phyloP scores from a whole-genome alignment of 805 yeast genomes.

The Zygotorulaspora chibaensis region DNA sequence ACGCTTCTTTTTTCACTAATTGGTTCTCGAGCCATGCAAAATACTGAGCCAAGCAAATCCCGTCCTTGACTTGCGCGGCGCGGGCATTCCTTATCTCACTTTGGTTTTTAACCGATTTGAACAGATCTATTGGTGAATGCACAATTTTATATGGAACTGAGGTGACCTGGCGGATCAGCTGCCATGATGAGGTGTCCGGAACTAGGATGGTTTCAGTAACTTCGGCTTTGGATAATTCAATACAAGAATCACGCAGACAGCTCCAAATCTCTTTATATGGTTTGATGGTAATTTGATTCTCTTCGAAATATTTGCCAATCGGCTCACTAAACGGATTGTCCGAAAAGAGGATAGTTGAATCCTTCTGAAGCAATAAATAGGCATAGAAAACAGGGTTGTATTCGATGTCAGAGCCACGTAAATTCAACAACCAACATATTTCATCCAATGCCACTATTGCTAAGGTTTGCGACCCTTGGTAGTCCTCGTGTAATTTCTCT shows the following conservation, averaged over 20 bases:
- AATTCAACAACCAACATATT: conserved; percentile 83
- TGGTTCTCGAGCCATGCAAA: conserved; percentile 79
- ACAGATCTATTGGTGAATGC: conserved; percentile 56
- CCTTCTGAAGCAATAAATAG: conserved; percentile 44
- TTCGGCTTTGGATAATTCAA: conserved; percentile 17
- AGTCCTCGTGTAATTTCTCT: conserved; percentile 32
- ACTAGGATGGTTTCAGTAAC: conserved; percentile 41
- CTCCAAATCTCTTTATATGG: conserved; percentile 57
- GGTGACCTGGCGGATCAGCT: conserved; percentile 49
- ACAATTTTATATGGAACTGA: conserved; percentile 39
- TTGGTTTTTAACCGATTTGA: conserved; percentile 73
- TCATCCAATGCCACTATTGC: conserved; percentile 78
- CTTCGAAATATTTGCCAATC: conserved; percentile 37
- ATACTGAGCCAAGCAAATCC: conserved; percentile 66
- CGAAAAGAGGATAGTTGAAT: conserved; percentile 48
- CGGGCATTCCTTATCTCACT: conserved; percentile 69
- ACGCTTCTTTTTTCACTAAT: conserved; percentile 38
- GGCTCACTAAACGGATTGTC: conserved; percentile 42
- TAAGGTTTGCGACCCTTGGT: conserved; percentile 40
- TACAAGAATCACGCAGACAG: conserved; percentile 39
- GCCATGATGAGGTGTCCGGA: conserved; percentile 65
- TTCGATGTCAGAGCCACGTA: conserved; percentile 78
- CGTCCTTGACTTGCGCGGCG: conserved; percentile 79
- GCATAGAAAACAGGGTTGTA: conserved; percentile 85
- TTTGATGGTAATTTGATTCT: conserved; percentile 45